These are phyloP conservation scores for Pseudogymnoascus sp. DNA, from an alignment of 2,329 filamentous ascomycete species.

Conservation along the genomic window DNA sequence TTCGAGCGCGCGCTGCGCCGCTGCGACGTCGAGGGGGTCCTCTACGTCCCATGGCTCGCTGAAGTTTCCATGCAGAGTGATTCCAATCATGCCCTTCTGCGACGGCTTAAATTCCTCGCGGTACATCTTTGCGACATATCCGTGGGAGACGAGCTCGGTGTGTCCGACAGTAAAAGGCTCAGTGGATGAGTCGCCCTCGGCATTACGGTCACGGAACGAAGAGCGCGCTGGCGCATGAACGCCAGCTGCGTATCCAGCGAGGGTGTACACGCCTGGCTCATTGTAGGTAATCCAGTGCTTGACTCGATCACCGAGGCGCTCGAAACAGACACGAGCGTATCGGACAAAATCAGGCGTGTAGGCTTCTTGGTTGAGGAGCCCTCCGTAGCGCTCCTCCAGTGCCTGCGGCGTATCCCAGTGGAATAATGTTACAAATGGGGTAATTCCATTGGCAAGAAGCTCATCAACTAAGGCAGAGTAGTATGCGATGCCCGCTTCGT, in stretches of 20 bases:
- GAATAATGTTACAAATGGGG: neutral
- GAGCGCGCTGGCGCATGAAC: slow-evolving; percentile 73
- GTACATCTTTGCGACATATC: slow-evolving; percentile 70
- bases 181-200: slow-evolving; percentile 62
- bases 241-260: slow-evolving; percentile 71
- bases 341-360: slow-evolving; percentile 30
- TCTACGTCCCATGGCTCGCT: slow-evolving; percentile 73
- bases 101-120: slow-evolving; percentile 70
- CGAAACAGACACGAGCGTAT: slow-evolving; percentile 30
- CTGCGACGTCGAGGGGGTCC: slow-evolving; percentile 68
- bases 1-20: slow-evolving; percentile 72
- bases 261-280: slow-evolving; percentile 77
- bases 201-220: slow-evolving; percentile 62
- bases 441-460: neutral
- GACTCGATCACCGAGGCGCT: slow-evolving; percentile 30
- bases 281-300: slow-evolving; percentile 90
- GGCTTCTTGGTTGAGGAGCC: slow-evolving; percentile 28
- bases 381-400: slow-evolving; percentile 31
- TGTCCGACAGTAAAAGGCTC: slow-evolving; percentile 81
- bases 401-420: slow-evolving; percentile 24
- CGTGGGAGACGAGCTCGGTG: slow-evolving; percentile 72
- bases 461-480: neutral
- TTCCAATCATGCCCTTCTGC: slow-evolving; percentile 70
- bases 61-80: slow-evolving; percentile 78
- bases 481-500: slow-evolving; percentile 1